These are phyloP conservation scores for Leucaena leucocephala DNA, from an alignment of 306 rosid genomes.

Conservation along the genomic window DNA sequence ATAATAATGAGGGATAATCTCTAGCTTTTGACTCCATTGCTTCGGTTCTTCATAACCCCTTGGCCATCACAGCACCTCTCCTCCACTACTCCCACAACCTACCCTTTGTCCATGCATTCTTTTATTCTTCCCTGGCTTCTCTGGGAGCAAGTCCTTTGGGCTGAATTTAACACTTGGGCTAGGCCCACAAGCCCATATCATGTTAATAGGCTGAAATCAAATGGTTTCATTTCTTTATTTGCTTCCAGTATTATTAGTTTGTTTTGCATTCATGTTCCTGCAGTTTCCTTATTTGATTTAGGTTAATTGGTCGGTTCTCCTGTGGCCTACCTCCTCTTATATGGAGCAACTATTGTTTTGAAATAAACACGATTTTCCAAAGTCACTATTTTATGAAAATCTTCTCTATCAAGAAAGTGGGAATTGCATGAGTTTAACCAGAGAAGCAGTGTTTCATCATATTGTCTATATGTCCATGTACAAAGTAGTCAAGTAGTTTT, in stretches of 20 bases:
- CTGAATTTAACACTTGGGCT: neutral
- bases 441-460: slow-evolving; percentile 26
- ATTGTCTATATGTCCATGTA: slow-evolving; percentile 23
- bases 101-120: neutral
- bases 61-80: neutral
- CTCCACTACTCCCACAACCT: neutral
- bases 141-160: neutral
- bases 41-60: neutral
- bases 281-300: neutral
- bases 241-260: neutral
- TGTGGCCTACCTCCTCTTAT: neutral
- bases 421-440: slow-evolving; percentile 18
- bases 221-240: neutral
- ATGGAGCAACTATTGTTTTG: neutral
- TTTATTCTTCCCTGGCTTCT: neutral
- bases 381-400: neutral
- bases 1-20: neutral
- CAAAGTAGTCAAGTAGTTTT: slow-evolving; percentile 9
- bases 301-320: neutral
- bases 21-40: slow-evolving; percentile 1
- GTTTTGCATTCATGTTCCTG: neutral
- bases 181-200: neutral
- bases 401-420: slow-evolving; percentile 21
- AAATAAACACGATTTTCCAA: neutral
- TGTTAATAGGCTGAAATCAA: neutral